A percentile compares a stretch with the other conserved stretches of the same genome.
Conservation (phyloP, 228 moss, liverwort and hornwort species). For the Sphagnum magellanicum region DNA sequence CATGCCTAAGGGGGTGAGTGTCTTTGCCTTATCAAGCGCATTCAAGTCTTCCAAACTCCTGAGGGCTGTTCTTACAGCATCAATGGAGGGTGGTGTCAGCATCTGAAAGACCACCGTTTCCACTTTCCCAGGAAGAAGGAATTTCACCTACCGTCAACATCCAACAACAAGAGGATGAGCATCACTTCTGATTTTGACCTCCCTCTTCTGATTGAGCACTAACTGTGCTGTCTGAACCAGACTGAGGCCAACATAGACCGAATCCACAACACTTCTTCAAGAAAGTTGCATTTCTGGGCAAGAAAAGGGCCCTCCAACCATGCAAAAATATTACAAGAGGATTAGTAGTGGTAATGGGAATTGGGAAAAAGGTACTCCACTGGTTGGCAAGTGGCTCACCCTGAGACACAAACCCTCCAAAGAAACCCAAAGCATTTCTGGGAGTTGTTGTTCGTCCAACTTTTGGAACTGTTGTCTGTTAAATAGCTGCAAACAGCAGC, state of each 20-base stretch:
- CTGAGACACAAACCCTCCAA: slow-evolving; percentile 54
- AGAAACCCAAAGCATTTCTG: slow-evolving; percentile 53
- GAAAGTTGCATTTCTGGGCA: no score
- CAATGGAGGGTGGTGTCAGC: slow-evolving; percentile 50
- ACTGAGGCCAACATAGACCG: no score
- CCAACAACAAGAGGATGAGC: no score
- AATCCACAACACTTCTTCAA: no score
- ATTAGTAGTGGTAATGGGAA: no score
- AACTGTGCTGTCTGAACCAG: no score
- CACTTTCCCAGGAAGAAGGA: slow-evolving; percentile 49
- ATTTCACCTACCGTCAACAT: slow-evolving; percentile 45
- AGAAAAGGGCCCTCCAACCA: no score
- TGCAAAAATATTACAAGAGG: no score
- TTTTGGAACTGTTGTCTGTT: slow-evolving; percentile 51
- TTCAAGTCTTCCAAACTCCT: slow-evolving; percentile 66
- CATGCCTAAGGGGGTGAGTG: slow-evolving; percentile 66
- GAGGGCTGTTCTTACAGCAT: slow-evolving; percentile 51
- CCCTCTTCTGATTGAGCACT: no score
- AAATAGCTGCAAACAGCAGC: slow-evolving; percentile 45
- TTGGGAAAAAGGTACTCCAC: no score
- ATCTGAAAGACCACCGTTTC: slow-evolving; percentile 52
- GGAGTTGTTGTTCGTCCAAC: slow-evolving; percentile 58
- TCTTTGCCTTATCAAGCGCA: slow-evolving; percentile 51
- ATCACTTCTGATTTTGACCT: no score
- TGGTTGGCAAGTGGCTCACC: slow-evolving; percentile 10